Percentiles rank a stretch among this genome's conserved stretches.
Evolutionary conservation across 1,284 basidiomycete species (phyloP).

Genomic region (Lentinula novae-zelandiae): DNA sequence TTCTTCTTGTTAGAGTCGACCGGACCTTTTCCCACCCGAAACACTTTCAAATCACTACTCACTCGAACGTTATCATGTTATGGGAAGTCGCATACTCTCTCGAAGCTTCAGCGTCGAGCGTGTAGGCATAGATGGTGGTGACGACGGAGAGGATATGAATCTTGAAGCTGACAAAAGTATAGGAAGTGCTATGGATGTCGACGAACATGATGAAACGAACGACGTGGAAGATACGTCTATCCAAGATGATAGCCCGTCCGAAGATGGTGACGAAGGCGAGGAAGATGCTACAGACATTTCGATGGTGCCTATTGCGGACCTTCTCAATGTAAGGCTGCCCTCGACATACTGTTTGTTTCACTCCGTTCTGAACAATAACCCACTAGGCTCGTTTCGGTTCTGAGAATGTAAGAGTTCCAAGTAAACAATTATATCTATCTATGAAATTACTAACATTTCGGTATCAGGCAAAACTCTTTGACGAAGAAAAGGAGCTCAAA

Average conservation of each 20-base stretch:
- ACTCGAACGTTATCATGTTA: conserved; percentile 79
- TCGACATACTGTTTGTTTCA: not conserved
- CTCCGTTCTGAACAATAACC: not conserved
- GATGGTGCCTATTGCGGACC: conserved; percentile 97
- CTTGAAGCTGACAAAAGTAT: conserved; percentile 28
- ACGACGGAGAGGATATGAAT: conserved; percentile 25
- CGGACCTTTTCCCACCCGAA: conserved; percentile 64
- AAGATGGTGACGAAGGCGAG: conserved; percentile 43
- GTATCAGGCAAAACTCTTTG: conserved; percentile 77
- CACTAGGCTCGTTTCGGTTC: conserved; percentile 48
- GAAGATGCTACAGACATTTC: conserved; percentile 72
- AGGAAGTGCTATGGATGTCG: conserved; percentile 51
- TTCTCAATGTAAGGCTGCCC: conserved; percentile 74
- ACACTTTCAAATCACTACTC: conserved; percentile 56
- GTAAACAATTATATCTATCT: not conserved
- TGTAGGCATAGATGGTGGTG: conserved; percentile 41
- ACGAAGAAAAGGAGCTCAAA: conserved; percentile 68
- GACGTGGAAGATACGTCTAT: conserved; percentile 4
- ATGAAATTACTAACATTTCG: not conserved
- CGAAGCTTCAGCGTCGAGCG: conserved; percentile 81
- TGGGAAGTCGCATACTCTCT: conserved; percentile 92
- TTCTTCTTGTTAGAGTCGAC: conserved; percentile 48
- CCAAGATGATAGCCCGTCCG: conserved; percentile 23
- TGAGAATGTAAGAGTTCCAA: conserved; percentile 68
- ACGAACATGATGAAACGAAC: conserved; percentile 23